These are phyloP conservation scores for Lentinula boryana DNA, from an alignment of 768 basidiomycete species.

Conservation along the genomic window DNA sequence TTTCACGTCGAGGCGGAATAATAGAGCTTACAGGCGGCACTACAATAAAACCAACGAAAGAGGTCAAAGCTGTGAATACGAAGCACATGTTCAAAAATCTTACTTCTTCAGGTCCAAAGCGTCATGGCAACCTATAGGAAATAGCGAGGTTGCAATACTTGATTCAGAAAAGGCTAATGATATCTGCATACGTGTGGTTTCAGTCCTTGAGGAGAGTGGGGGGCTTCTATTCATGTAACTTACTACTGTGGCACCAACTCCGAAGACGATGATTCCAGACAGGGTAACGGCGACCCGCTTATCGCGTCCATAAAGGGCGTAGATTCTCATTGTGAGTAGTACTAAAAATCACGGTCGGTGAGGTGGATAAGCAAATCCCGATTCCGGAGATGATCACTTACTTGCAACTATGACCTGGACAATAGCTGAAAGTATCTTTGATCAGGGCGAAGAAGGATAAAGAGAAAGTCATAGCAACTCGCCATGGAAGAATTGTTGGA, in stretches of 20 bases:
- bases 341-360: neutral
- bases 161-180: neutral
- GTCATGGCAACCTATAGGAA: neutral
- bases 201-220: neutral
- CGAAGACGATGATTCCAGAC: neutral
- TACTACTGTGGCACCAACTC: neutral
- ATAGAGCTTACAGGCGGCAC: neutral
- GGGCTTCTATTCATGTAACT: neutral
- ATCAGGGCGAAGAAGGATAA: neutral
- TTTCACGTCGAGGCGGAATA: neutral
- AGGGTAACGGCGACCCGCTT: neutral
- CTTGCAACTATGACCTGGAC: slow-evolving; percentile 1
- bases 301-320: neutral
- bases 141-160: neutral
- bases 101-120: neutral
- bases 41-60: neutral
- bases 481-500: neutral
- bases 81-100: neutral
- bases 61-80: neutral
- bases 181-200: neutral
- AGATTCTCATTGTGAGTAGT: neutral
- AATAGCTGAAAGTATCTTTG: neutral
- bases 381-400: neutral
- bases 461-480: too few relatives aligned
- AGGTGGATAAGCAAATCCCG: neutral